Base-by-base conservation (phyloP, 345 rosid genomes). In the Triadica sebifera region DNA sequence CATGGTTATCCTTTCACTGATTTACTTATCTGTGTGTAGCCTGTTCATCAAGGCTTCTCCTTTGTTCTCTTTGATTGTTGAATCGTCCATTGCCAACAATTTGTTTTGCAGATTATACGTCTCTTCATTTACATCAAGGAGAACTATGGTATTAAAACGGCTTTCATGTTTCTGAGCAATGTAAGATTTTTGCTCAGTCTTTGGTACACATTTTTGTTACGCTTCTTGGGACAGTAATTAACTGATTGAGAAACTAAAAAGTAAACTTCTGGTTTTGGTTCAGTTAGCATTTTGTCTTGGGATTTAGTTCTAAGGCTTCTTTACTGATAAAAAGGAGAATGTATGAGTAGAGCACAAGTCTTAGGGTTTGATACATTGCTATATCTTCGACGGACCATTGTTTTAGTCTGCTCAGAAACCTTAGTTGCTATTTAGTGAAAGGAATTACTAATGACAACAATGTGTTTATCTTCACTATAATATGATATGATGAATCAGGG, bases 121-220 rank as follows among this genome's bases (percentile, higher is more conserved):
- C 94, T 95, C 71, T 95, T 95, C 84, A 66, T 85, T 68, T 90
- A 93, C 84, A 78, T 89, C 75, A 86, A 95, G 87, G 97, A 94
- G 84, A 92, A 89, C 83, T 85, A 89, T 58, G 97, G 92, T 79
- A 86, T 78, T 65, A 88, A 65, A 72, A 81, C 88, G 72, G 98
- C 99, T 84, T 91, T 95, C 79, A 91, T 86, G 84, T 95, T 95
- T 82, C 76, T 95, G 82, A 88, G 90, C 85, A 87, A 88, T 83
- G 99, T 95, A 88, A 47, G 89, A 19, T 62, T 79, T 75, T 0
- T 61, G 56, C 78, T 73, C 68, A 65, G 67, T 63, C 65, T 60
- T 61, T 39, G 34, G 8, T 20, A 20, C 20, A 12, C 12, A 43
- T 5, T 41, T 65, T 60, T 62, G 47, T 62, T 22, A 62, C 49